Evolutionary conservation across 2,329 filamentous ascomycete species (phyloP).

Genomic region (Hypoxylon sp.): DNA sequence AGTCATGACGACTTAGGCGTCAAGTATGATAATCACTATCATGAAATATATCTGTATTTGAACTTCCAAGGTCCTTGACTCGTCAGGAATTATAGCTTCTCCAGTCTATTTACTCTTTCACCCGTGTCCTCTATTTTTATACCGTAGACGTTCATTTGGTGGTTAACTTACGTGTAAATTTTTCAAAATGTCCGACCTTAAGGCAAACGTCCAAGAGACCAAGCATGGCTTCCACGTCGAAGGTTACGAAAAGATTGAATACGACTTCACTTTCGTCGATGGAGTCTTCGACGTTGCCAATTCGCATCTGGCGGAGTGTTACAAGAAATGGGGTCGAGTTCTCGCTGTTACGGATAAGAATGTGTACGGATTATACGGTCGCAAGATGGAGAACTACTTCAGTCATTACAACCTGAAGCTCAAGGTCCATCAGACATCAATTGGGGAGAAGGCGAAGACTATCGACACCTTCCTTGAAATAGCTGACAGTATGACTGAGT

Average conservation of each 20-base stretch:
- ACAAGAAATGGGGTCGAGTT: constrained; percentile 73
- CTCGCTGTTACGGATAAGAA: constrained; percentile 79
- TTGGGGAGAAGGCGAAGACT: constrained; percentile 81
- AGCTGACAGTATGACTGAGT: constrained; percentile 80
- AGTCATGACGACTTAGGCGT: constrained; percentile 40
- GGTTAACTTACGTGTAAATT: neutral
- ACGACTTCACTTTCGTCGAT: constrained; percentile 80
- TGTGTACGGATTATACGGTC: constrained; percentile 76
- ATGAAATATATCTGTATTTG: constrained; percentile 24
- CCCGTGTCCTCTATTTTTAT: too few species aligned
- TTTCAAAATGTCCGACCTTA: constrained; percentile 74
- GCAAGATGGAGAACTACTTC: constrained; percentile 76
- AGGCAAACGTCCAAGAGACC: constrained; percentile 74
- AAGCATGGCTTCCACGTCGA: constrained; percentile 76
- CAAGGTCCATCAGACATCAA: constrained; percentile 78
- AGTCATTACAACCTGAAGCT: constrained; percentile 72
- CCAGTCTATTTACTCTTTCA: too few species aligned
- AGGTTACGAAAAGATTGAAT: constrained; percentile 82
- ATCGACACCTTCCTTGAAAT: constrained; percentile 77
- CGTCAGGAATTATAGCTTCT: neutral
- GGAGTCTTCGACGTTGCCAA: constrained; percentile 74
- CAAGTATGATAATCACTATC: constrained; percentile 7
- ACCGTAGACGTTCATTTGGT: neutral
- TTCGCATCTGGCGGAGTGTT: constrained; percentile 72
- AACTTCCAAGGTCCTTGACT: constrained; percentile 14